Evolutionary conservation across 176 grass and related monocot genomes (phyloP).

Genomic region (Avena atlantica): DNA sequence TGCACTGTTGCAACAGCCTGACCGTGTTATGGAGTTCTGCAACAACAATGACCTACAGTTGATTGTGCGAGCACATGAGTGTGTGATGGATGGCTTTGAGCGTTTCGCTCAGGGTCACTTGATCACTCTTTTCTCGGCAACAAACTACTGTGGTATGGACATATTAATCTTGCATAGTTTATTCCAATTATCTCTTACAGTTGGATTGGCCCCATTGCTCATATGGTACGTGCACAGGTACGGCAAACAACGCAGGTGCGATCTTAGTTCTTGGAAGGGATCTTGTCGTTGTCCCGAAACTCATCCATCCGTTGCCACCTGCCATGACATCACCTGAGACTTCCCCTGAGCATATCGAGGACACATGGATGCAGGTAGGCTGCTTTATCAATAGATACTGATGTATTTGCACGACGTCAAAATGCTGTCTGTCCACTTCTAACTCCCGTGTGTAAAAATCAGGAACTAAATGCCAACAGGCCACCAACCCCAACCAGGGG

Average conservation of each 20-base stretch:
- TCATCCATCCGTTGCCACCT: slow-evolving; percentile 99
- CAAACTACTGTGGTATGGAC: slow-evolving; percentile 93
- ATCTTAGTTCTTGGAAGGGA: slow-evolving; percentile 98
- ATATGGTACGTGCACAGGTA: slow-evolving; percentile 54
- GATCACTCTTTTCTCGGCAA: slow-evolving; percentile 98
- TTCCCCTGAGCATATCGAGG: slow-evolving; percentile 81
- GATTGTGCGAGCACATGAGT: slow-evolving; percentile 95
- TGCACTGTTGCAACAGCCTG: slow-evolving; percentile 66
- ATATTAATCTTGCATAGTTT: neutral
- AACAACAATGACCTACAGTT: slow-evolving; percentile 98
- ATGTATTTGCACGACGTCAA: neutral
- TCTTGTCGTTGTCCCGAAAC: slow-evolving; percentile 96
- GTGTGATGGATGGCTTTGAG: slow-evolving; percentile 99
- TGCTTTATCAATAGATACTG: slow-evolving; percentile 12
- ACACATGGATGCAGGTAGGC: slow-evolving; percentile 98
- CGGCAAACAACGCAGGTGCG: slow-evolving; percentile 95
- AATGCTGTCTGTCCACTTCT: slow-evolving; percentile 11
- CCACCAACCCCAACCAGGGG: slow-evolving; percentile 91
- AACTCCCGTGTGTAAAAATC: slow-evolving; percentile 19
- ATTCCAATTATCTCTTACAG: neutral
- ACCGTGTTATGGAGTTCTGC: slow-evolving; percentile 99
- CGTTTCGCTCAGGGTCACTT: slow-evolving; percentile 98
- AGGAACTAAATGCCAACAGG: slow-evolving; percentile 98
- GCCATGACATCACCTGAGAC: slow-evolving; percentile 78
- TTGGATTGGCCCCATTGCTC: slow-evolving; percentile 14